phyloP scores from a whole-genome alignment of 176 grass and related monocot genomes.

The Calamus simplicifolius region DNA sequence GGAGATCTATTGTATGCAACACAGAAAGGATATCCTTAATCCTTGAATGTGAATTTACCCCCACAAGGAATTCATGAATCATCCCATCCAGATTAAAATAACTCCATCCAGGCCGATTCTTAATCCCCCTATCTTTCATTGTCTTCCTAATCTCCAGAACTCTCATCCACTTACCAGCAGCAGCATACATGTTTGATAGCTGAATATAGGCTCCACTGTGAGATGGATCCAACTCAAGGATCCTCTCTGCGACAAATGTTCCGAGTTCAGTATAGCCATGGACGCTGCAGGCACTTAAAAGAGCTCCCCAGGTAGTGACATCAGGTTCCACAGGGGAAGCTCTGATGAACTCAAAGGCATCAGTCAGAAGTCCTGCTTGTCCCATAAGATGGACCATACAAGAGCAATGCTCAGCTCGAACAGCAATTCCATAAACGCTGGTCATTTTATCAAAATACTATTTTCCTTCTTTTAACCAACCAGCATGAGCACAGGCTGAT shows the following conservation, averaged over 20 bases:
- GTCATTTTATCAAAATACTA: too few species aligned
- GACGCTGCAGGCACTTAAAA: background rate
- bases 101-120: too few species aligned
- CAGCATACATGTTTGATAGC: slow-evolving; percentile 9
- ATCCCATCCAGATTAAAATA: too few species aligned
- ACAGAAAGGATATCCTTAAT: too few species aligned
- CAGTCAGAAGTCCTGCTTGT: background rate
- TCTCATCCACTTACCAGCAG: background rate
- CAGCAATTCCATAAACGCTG: too few species aligned
- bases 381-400: too few species aligned
- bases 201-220: slow-evolving; percentile 13
- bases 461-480: too few species aligned
- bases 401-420: too few species aligned
- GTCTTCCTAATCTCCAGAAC: background rate
- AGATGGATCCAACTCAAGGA: slow-evolving; percentile 3
- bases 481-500: too few species aligned
- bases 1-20: too few species aligned
- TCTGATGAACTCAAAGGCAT: background rate
- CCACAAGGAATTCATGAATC: too few species aligned
- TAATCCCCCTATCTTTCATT: background rate
- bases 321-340: background rate
- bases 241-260: background rate
- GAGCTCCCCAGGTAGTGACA: slow-evolving; percentile 3
- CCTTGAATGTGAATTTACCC: too few species aligned
- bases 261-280: slow-evolving; percentile 5